Evolutionary conservation across 768 basidiomycete species (phyloP).

Genomic region (Panellus pusillus): DNA sequence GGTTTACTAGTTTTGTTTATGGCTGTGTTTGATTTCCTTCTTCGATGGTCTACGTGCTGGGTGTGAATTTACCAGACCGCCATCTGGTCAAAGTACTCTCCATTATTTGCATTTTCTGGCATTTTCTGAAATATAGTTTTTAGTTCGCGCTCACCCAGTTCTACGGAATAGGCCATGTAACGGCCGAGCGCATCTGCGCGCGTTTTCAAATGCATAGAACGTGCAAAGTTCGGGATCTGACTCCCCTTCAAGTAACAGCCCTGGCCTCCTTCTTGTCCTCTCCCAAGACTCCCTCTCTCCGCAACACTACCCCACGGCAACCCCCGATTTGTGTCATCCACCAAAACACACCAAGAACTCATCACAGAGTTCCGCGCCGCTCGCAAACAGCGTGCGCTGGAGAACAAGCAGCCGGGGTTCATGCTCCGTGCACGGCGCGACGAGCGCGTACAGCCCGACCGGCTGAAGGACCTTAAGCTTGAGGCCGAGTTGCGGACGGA

Average conservation of each 20-base stretch:
- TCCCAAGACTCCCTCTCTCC: constrained; percentile 71
- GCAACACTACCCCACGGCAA: constrained; percentile 66
- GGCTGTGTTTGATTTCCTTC: constrained; percentile 3
- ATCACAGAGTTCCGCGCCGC: constrained; percentile 39
- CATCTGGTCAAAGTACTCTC: constrained; percentile 65
- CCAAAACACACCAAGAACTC: constrained; percentile 41
- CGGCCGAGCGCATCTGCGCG: constrained; percentile 81
- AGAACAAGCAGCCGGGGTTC: constrained; percentile 28
- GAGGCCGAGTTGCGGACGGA: constrained; percentile 84
- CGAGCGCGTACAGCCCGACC: constrained; percentile 44
- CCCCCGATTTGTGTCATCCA: constrained; percentile 48
- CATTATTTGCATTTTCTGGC: not conserved
- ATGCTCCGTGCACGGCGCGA: constrained; percentile 12
- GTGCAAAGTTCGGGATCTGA: constrained; percentile 77
- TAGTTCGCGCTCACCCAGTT: constrained; percentile 91
- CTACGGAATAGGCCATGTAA: constrained; percentile 82
- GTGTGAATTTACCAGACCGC: constrained; percentile 76
- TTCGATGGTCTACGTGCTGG: constrained; percentile 83
- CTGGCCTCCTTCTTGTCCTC: constrained; percentile 95
- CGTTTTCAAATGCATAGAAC: constrained; percentile 90
- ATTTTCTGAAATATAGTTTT: constrained; percentile 35
- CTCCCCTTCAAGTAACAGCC: constrained; percentile 84
- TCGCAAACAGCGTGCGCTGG: constrained; percentile 31
- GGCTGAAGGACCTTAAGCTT: constrained; percentile 73
- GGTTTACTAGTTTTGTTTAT: constrained; percentile 14